These are phyloP conservation scores for Paraconiothyrium brasiliense DNA, from an alignment of 2,329 filamentous ascomycete genomes.

Conservation along the genomic window DNA sequence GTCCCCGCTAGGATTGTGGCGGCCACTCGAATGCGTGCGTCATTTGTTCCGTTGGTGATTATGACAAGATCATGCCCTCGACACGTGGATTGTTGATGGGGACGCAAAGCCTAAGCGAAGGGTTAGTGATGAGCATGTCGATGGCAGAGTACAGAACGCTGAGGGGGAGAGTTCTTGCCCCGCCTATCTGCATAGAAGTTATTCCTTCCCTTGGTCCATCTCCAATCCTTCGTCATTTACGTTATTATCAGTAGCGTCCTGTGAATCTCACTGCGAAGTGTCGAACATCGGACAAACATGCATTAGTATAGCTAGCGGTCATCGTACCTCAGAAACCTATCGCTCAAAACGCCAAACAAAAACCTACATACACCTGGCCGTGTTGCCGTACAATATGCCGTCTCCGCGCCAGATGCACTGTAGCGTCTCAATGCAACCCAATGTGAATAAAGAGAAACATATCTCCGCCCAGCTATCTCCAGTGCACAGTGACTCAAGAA, in stretches of 20 bases:
- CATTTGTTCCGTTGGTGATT: too few relatives aligned
- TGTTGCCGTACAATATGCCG: background rate
- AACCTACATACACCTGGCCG: background rate
- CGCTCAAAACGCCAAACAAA: background rate
- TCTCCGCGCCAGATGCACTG: background rate
- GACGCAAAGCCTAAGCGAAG: too few relatives aligned
- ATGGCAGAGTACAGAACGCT: too few relatives aligned
- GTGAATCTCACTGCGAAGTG: background rate
- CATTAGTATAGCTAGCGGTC: background rate
- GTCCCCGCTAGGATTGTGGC: too few relatives aligned
- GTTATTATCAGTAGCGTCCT: background rate
- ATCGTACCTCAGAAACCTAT: background rate
- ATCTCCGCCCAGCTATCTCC: background rate
- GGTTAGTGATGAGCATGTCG: too few relatives aligned
- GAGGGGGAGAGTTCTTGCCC: too few relatives aligned
- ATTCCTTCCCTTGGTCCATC: too few relatives aligned
- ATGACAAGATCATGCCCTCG: too few relatives aligned
- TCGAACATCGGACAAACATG: background rate
- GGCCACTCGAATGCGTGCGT: too few relatives aligned
- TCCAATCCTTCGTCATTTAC: too few relatives aligned
- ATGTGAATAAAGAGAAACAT: background rate
- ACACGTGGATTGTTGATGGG: too few relatives aligned
- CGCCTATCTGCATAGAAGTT: too few relatives aligned
- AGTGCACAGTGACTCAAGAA: background rate
- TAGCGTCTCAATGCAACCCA: background rate